Evolutionary conservation across 108 stramenopile species (phyloP).

Genomic region (Discostella stelligeroides): DNA sequence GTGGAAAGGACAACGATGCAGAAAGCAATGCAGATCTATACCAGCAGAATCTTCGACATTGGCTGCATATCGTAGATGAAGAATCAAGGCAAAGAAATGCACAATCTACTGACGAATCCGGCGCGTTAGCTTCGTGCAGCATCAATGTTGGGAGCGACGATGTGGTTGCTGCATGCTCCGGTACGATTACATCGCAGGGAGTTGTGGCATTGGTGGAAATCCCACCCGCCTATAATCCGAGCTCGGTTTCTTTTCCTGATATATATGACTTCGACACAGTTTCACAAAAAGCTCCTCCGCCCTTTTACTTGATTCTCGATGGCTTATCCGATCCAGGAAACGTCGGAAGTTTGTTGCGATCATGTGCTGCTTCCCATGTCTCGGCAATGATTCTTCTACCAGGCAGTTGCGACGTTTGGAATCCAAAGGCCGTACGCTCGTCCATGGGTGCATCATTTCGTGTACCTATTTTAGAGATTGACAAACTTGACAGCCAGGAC

Average conservation of each 20-base stretch:
- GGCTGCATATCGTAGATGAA: conserved; percentile 27
- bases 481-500: conserved; percentile 23
- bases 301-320: conserved; percentile 78
- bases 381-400: conserved; percentile 72
- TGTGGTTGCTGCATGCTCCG: conserved; percentile 64
- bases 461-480: conserved; percentile 60
- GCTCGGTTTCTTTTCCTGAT: neutral
- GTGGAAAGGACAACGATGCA: conserved; percentile 4
- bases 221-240: conserved; percentile 44
- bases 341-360: conserved; percentile 79
- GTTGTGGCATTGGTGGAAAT: conserved; percentile 78
- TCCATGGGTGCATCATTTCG: conserved; percentile 85
- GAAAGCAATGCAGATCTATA: conserved; percentile 12
- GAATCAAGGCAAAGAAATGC: conserved; percentile 33
- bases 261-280: neutral
- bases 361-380: conserved; percentile 68
- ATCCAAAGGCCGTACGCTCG: conserved; percentile 80
- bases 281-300: conserved; percentile 7
- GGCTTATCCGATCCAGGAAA: conserved; percentile 91
- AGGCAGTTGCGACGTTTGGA: conserved; percentile 84
- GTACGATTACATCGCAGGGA: conserved; percentile 83
- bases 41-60: conserved; percentile 24
- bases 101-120: conserved; percentile 1
- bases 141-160: conserved; percentile 60
- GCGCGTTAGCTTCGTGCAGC: conserved; percentile 12